A percentile compares a stretch with the other conserved stretches of the same genome.
Conservation (phyloP, 2,329 filamentous ascomycete genomes). For the Colletotrichum limetticola region DNA sequence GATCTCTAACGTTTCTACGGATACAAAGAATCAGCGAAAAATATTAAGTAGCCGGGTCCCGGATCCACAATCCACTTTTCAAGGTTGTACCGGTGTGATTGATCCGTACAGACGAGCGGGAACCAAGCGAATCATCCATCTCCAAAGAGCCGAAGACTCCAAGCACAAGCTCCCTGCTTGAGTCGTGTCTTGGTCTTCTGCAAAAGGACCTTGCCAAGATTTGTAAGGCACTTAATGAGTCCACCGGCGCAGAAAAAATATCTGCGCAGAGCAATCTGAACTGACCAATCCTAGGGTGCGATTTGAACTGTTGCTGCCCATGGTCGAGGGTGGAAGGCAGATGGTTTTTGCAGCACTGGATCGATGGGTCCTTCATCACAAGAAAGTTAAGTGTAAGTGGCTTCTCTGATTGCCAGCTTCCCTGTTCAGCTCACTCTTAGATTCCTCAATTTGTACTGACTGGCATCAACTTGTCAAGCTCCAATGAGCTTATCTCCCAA, state of each 20-base stretch:
- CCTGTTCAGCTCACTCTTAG: background rate
- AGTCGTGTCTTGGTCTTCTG: background rate
- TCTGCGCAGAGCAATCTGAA: background rate
- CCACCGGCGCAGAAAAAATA: background rate
- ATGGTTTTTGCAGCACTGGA: background rate
- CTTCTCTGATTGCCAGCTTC: background rate
- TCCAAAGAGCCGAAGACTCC: background rate
- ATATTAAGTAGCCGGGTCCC: background rate
- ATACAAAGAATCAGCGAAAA: no score
- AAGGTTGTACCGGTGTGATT: background rate
- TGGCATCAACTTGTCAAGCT: background rate
- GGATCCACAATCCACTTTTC: background rate
- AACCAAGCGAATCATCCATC: background rate
- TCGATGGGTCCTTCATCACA: background rate
- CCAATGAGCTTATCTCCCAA: background rate
- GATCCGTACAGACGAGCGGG: background rate
- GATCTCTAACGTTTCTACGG: no score
- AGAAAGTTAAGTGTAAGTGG: background rate
- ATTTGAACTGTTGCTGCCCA: background rate
- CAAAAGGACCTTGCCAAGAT: conserved; percentile 13
- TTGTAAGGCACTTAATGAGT: background rate
- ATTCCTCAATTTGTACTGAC: background rate
- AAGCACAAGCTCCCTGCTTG: background rate
- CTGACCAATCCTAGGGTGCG: background rate
- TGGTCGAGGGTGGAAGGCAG: background rate